Conservation (phyloP, 2,329 filamentous ascomycete species). For the Ramichloridium luteum region DNA sequence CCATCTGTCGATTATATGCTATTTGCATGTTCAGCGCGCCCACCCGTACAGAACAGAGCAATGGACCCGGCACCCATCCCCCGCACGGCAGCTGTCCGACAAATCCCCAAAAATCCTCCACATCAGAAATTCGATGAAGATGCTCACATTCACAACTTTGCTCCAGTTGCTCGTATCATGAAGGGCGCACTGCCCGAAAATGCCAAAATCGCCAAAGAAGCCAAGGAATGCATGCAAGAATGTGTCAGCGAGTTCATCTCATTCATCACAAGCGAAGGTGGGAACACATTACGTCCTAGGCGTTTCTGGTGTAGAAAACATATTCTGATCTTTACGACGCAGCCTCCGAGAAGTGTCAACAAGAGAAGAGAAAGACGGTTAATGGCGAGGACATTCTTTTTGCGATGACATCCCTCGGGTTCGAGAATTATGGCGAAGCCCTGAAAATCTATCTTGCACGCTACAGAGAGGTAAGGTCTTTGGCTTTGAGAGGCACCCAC, state of each 20-base stretch:
- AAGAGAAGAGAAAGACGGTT: slow-evolving; percentile 98
- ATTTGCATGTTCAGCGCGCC: too few species aligned
- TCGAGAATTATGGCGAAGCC: slow-evolving; percentile 97
- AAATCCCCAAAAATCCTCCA: slow-evolving; percentile 19
- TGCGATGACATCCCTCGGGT: slow-evolving; percentile 96
- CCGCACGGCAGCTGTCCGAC: too few species aligned
- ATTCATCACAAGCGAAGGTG: slow-evolving; percentile 98
- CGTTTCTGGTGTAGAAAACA: not conserved
- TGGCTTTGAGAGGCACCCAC: slow-evolving; percentile 25
- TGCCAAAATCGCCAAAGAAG: slow-evolving; percentile 91
- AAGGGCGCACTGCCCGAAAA: slow-evolving; percentile 95
- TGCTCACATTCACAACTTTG: slow-evolving; percentile 91
- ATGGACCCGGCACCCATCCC: too few species aligned
- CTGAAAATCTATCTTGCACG: slow-evolving; percentile 96
- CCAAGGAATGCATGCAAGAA: slow-evolving; percentile 99
- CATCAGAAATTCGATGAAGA: slow-evolving; percentile 43
- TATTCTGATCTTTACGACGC: slow-evolving; percentile 8
- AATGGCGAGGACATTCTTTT: slow-evolving; percentile 98
- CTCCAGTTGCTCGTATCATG: slow-evolving; percentile 97
- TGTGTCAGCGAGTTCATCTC: slow-evolving; percentile 99
- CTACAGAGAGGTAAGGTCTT: slow-evolving; percentile 95
- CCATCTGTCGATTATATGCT: too few species aligned
- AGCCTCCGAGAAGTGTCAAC: slow-evolving; percentile 99
- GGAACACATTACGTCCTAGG: slow-evolving; percentile 27
- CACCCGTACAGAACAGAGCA: too few species aligned